Percentiles rank a stretch among this genome's conserved stretches.
phyloP scores from a whole-genome alignment of 2,329 filamentous ascomycete genomes.

The Alternaria solani region DNA sequence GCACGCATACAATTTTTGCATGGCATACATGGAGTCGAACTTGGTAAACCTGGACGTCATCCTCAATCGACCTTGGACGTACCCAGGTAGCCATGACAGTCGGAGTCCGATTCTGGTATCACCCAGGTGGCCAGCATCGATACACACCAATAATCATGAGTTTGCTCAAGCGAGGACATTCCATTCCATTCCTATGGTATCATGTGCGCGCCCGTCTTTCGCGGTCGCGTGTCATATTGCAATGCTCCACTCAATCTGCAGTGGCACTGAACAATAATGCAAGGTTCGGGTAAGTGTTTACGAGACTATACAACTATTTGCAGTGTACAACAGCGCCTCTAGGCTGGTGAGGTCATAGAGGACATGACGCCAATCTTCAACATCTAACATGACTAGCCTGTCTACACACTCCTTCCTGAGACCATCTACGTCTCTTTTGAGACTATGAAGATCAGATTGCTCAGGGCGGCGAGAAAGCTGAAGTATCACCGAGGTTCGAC shows the following conservation, averaged over 20 bases:
- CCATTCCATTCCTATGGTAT: not conserved
- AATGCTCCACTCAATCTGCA: constrained; percentile 11
- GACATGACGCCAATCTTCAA: not conserved
- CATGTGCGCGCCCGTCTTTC: constrained; percentile 13
- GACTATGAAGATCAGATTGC: not conserved
- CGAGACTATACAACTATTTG: not conserved
- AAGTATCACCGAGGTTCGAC: not conserved
- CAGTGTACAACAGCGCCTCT: not conserved
- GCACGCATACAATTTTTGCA: constrained; percentile 2
- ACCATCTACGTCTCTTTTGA: not conserved
- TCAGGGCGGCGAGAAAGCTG: not conserved
- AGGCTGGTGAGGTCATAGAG: not conserved
- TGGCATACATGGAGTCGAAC: not conserved
- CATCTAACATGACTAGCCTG: not conserved
- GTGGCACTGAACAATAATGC: not conserved
- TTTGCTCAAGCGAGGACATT: not conserved
- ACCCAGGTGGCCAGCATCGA: not conserved
- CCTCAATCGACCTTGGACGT: not conserved
- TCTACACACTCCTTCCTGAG: not conserved
- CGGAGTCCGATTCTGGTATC: not conserved
- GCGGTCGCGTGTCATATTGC: constrained; percentile 22
- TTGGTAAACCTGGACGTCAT: constrained; percentile 1
- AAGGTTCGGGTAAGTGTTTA: not conserved
- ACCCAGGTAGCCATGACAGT: not conserved
- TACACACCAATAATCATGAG: not conserved